Evolutionary conservation across 129 eudicot genomes (phyloP), one percentile per base, ranked within the genome.

Genomic region (Lonicera japonica): DNA sequence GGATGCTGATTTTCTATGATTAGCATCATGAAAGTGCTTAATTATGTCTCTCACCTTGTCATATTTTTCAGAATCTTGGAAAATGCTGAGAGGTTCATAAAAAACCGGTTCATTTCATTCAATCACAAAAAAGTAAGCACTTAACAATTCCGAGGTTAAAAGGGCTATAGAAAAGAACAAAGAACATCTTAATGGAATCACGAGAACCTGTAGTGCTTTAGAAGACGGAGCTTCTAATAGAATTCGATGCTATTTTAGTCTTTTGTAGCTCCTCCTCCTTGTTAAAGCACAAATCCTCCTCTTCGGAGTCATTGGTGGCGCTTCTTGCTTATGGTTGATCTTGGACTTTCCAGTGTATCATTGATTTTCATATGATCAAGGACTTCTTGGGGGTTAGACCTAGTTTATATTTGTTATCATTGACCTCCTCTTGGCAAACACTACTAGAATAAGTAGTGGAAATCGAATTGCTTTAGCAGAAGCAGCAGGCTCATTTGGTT

Each of bases 11-110:
- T n/a, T n/a, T n/a, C n/a, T n/a, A n/a, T n/a, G n/a, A n/a, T n/a
- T n/a, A n/a, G n/a, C n/a, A n/a, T n/a, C n/a, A n/a, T n/a, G n/a
- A n/a, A n/a, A n/a, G n/a, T n/a, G n/a, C n/a, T n/a, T n/a, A n/a
- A n/a, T n/a, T n/a, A n/a, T n/a, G n/a, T n/a, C n/a, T 54, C 81
- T 73, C 52, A 86, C 97, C 97, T 90, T 90, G 21, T 90, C 97
- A 69, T 90, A 90, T 65, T 86, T 90, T 90, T 90, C 85, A 90
- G 51, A 68, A 86, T 90, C 87, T 86, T 90, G 55, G 95, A 84
- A 43, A 80, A 77, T 0, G 86, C 86, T 77, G 77, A 60, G 25
- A 68, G 73, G 38, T 84, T 84, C 68, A 84, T 55, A n/a, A n/a
- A 36, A 80, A 84, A 11, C 91, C 77, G 82, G 25, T 71, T 53